Conservation (phyloP, 768 basidiomycete genomes). For the Zangia roseola region DNA sequence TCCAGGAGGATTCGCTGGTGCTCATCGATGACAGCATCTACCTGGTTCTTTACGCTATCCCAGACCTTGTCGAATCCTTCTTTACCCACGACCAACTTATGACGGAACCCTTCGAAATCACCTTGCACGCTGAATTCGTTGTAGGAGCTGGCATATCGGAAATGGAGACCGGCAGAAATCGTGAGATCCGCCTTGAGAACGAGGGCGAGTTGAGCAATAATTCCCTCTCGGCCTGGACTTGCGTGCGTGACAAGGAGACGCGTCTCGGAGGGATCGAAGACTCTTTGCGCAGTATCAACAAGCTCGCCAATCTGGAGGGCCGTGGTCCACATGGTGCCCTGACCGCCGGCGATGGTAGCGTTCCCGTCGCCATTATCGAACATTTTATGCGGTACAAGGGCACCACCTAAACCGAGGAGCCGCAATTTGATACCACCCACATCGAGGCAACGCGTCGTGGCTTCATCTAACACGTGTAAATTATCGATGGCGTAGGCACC, state of each 20-base stretch:
- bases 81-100: slow-evolving; percentile 75
- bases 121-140: slow-evolving; percentile 95
- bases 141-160: slow-evolving; percentile 94
- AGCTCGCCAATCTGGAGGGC: slow-evolving; percentile 97
- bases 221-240: slow-evolving; percentile 88
- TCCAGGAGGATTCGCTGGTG: slow-evolving; percentile 84
- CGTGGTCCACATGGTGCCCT: slow-evolving; percentile 99
- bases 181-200: slow-evolving; percentile 94
- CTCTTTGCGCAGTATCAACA: slow-evolving; percentile 93
- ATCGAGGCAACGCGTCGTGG: slow-evolving; percentile 88
- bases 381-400: slow-evolving; percentile 91
- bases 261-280: slow-evolving; percentile 90
- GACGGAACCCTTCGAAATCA: slow-evolving; percentile 84
- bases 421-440: slow-evolving; percentile 92
- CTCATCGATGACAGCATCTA: slow-evolving; percentile 89
- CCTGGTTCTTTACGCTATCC: slow-evolving; percentile 89
- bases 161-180: slow-evolving; percentile 92
- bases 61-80: slow-evolving; percentile 90
- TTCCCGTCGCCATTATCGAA: slow-evolving; percentile 92
- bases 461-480: slow-evolving; percentile 90
- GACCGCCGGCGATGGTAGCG: slow-evolving; percentile 97
- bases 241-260: slow-evolving; percentile 92
- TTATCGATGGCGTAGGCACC: slow-evolving; percentile 84
- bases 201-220: slow-evolving; percentile 86
- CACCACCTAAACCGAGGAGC: slow-evolving; percentile 94